Evolutionary conservation across 2,329 filamentous ascomycete species (phyloP).

Genomic region (Ophiostoma quercus): DNA sequence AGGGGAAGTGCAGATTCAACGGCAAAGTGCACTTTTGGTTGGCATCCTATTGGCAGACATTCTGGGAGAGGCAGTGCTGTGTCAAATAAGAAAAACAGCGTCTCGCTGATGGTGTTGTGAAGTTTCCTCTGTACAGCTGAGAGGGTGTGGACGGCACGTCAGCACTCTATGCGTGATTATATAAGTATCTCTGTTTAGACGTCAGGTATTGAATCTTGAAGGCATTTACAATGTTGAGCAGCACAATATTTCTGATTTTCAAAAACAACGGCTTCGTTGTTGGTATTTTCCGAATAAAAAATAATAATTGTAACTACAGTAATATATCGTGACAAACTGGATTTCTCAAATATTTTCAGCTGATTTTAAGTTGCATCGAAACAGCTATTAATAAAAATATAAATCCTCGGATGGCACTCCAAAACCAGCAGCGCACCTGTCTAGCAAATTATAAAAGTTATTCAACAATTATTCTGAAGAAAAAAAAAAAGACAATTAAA

Average conservation of each 20-base stretch:
- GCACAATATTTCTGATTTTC: no score
- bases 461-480: not conserved
- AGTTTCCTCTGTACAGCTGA: not conserved
- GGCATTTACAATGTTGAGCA: no score
- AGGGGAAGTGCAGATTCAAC: not conserved
- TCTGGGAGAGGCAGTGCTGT: not conserved
- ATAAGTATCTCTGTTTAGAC: not conserved
- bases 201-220: not conserved
- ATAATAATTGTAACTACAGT: no score
- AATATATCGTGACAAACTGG: no score
- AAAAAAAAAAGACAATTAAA: not conserved
- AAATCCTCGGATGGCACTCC: not conserved
- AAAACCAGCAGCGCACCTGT: no score
- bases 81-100: not conserved
- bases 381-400: not conserved
- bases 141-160: slow-evolving; percentile 2
- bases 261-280: no score
- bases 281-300: no score
- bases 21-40: not conserved
- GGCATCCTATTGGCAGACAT: not conserved
- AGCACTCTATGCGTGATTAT: not conserved
- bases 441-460: no score
- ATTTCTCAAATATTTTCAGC: no score
- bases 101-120: slow-evolving; percentile 2
- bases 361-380: no score